Evolutionary conservation across 106 monocot genomes (phyloP).

Genomic region (Dendrobium catenatum): DNA sequence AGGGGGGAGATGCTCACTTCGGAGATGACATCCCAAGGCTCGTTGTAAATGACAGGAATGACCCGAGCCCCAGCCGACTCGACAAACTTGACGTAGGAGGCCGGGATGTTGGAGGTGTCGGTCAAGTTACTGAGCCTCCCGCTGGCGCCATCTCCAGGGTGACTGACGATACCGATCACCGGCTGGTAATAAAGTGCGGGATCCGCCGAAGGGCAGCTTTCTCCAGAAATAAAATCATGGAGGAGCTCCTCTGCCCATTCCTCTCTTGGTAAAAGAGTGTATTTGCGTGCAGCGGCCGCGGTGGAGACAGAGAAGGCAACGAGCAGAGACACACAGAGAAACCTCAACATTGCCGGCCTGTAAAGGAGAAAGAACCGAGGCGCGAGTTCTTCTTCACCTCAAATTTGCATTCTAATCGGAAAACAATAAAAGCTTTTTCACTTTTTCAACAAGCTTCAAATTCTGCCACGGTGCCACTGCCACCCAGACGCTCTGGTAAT

Average conservation of each 20-base stretch:
- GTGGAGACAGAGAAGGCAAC: not conserved
- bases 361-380: too few species aligned
- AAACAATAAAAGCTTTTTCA: too few species aligned
- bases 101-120: slow-evolving; percentile 47
- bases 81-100: slow-evolving; percentile 89
- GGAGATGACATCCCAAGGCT: slow-evolving; percentile 38
- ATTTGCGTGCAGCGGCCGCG: not conserved
- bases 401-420: too few species aligned
- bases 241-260: not conserved
- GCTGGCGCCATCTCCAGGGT: slow-evolving; percentile 78
- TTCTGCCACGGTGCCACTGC: too few species aligned
- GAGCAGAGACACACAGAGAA: not conserved
- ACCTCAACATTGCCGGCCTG: not conserved
- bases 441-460: too few species aligned
- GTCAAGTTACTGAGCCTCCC: slow-evolving; percentile 58
- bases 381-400: too few species aligned
- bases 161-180: slow-evolving; percentile 82
- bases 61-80: slow-evolving; percentile 86
- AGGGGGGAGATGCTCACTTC: slow-evolving; percentile 25
- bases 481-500: too few species aligned
- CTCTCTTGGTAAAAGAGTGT: not conserved
- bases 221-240: not conserved
- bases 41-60: slow-evolving; percentile 73
- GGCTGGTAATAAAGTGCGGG: slow-evolving; percentile 53
- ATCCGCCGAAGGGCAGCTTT: slow-evolving; percentile 34